Evolutionary conservation across 2,329 filamentous ascomycete genomes (phyloP).

Genomic region (Botrytis fragariae): DNA sequence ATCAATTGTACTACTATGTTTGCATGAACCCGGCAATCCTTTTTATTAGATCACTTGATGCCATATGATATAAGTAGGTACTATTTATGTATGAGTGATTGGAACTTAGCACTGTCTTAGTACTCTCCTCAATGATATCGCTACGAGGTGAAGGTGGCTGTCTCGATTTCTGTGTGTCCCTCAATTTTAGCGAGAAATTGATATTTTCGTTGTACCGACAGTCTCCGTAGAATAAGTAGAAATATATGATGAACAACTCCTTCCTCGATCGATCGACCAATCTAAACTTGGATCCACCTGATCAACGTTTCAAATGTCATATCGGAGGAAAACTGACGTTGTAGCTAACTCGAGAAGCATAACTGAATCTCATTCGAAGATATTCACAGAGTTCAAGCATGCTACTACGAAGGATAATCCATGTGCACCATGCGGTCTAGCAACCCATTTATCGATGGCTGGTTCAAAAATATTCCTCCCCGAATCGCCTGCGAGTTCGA

Average conservation of each 20-base stretch:
- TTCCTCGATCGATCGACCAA: background rate
- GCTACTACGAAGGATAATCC: too few species aligned
- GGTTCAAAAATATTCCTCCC: background rate
- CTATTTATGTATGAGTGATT: background rate
- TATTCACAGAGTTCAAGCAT: background rate
- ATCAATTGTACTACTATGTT: background rate
- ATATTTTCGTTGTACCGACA: background rate
- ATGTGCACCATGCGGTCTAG: background rate
- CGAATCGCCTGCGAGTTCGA: background rate
- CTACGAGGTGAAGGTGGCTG: background rate
- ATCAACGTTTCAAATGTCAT: background rate
- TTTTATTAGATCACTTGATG: background rate
- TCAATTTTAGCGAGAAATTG: background rate
- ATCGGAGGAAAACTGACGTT: background rate
- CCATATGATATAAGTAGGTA: background rate
- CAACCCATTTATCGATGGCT: background rate
- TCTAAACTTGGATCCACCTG: background rate
- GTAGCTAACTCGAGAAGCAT: background rate
- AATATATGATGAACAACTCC: background rate
- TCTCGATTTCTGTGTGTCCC: background rate
- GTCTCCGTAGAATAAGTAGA: background rate
- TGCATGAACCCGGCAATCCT: fast-evolving
- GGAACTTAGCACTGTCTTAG: background rate
- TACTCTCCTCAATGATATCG: background rate
- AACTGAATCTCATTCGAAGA: background rate